Evolutionary conservation across 768 basidiomycete species (phyloP).

Genomic region (Naematelia aurantialba): DNA sequence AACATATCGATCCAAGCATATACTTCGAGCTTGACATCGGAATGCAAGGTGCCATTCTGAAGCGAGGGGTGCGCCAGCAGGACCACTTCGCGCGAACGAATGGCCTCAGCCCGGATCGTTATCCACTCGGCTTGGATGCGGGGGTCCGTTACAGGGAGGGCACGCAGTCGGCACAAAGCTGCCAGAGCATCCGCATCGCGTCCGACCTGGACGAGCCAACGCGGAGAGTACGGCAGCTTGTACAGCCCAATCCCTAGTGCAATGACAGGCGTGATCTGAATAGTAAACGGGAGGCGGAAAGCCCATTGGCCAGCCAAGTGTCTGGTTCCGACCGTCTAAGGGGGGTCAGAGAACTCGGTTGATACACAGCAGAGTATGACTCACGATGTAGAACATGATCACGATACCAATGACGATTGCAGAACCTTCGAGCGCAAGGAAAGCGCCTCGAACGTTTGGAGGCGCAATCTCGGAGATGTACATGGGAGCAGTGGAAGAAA

Average conservation of each 20-base stretch:
- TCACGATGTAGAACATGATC: constrained; percentile 19
- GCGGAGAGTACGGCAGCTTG: constrained; percentile 16
- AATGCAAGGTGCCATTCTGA: constrained; percentile 4
- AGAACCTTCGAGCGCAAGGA: constrained; percentile 12
- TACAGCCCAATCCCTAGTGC: constrained; percentile 7
- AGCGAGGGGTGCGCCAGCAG: constrained; percentile 10
- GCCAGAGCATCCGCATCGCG: constrained; percentile 18
- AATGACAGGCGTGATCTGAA: constrained; percentile 3
- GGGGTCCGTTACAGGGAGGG: constrained; percentile 5
- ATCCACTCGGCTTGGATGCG: constrained; percentile 28
- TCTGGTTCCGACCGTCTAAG: neutral
- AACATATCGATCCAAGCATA: constrained; percentile 1
- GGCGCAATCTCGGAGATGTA: constrained; percentile 20
- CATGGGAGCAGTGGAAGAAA: constrained; percentile 11
- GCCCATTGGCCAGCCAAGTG: neutral
- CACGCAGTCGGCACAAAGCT: constrained; percentile 13
- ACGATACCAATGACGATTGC: constrained; percentile 9
- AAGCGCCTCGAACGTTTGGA: constrained; percentile 11
- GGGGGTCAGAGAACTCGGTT: neutral
- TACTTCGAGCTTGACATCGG: neutral
- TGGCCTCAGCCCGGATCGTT: constrained; percentile 14
- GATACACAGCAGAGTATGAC: neutral
- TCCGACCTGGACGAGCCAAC: constrained; percentile 28
- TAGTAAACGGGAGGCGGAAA: constrained; percentile 10
- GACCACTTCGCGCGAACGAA: constrained; percentile 4